Evolutionary conservation across 257 asterid genomes (phyloP).

Genomic region (Nicotiana noctiflora): DNA sequence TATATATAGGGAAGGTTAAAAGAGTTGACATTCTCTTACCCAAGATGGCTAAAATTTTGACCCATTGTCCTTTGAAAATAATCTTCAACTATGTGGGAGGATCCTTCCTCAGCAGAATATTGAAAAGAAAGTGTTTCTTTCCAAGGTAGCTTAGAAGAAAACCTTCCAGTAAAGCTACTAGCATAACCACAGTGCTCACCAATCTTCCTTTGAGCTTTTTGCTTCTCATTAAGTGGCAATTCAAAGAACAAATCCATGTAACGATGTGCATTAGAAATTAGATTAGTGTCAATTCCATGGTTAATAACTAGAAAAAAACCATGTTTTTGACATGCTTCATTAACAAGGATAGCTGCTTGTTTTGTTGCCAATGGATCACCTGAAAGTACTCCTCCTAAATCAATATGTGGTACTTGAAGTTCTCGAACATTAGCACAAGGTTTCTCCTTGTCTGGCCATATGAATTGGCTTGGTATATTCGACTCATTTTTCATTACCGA

Average conservation of each 20-base stretch:
- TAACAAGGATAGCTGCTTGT: not conserved
- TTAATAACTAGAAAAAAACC: conserved; percentile 7
- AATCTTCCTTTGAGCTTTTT: not conserved
- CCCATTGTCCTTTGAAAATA: conserved; percentile 5
- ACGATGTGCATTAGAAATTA: conserved; percentile 1
- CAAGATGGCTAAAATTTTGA: not conserved
- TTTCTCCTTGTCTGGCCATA: conserved; percentile 14
- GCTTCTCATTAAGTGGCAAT: conserved; percentile 7
- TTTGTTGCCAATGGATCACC: not conserved
- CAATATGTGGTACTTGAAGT: not conserved
- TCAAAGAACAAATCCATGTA: conserved; percentile 5
- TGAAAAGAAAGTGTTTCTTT: conserved; percentile 12
- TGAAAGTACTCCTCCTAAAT: not conserved
- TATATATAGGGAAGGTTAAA: not conserved
- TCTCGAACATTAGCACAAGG: not conserved
- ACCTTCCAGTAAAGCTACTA: conserved; percentile 3
- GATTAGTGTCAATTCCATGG: conserved; percentile 8
- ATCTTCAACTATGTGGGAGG: not conserved
- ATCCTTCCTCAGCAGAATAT: not conserved
- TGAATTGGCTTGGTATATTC: conserved; percentile 7
- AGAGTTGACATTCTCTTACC: not conserved
- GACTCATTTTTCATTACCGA: not conserved
- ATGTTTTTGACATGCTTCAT: conserved; percentile 6
- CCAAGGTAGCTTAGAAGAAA: conserved; percentile 8
- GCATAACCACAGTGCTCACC: conserved; percentile 12